Conservation (phyloP, 164 flowering plant genomes). For the Pachysandra terminalis region DNA sequence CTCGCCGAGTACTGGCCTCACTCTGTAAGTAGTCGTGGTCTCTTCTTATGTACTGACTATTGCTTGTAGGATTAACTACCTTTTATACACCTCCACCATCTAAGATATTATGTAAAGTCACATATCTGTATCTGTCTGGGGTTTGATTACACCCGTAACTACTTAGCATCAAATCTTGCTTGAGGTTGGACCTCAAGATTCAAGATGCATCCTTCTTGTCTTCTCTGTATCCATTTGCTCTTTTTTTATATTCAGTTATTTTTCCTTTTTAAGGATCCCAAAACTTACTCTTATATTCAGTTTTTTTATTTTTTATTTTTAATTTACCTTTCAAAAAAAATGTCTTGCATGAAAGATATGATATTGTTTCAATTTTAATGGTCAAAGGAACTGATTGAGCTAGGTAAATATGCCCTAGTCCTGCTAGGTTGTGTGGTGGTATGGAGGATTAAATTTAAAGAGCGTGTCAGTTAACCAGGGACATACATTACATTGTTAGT, state of each 20-base stretch:
- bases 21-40: slow-evolving; percentile 56
- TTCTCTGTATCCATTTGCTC: background rate
- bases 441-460: no score
- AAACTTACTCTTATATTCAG: no score
- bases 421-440: no score
- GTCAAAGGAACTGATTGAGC: no score
- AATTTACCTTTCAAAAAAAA: no score
- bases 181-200: background rate
- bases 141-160: background rate
- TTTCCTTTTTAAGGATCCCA: background rate
- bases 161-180: background rate
- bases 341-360: background rate
- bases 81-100: background rate
- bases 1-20: slow-evolving; percentile 82
- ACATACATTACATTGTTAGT: no score
- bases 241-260: background rate
- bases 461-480: no score
- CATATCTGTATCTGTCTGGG: background rate
- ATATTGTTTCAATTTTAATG: no score
- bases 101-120: background rate
- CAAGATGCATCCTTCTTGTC: background rate
- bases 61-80: background rate
- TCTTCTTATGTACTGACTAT: background rate
- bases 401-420: no score
- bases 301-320: no score